Evolutionary conservation across 106 monocot species (phyloP).

Genomic region (Amphibolis antarctica): DNA sequence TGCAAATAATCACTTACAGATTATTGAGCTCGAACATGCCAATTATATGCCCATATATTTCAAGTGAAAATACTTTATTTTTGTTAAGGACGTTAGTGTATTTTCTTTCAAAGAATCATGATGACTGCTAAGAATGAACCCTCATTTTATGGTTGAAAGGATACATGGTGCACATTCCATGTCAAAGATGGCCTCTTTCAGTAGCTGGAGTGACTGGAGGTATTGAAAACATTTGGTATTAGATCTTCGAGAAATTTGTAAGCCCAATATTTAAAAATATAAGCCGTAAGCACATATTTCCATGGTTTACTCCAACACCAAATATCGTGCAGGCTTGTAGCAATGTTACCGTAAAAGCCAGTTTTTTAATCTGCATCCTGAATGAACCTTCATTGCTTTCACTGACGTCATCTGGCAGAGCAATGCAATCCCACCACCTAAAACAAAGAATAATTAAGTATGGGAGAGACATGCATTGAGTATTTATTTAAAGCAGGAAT

Average conservation of each 20-base stretch:
- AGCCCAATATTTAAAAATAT: neutral
- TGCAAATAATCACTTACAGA: slow-evolving; percentile 69
- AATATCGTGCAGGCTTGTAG: too few relatives aligned
- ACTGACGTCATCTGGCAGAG: slow-evolving; percentile 80
- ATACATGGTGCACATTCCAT: slow-evolving; percentile 79
- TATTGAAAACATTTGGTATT: neutral
- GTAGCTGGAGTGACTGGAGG: slow-evolving; percentile 78
- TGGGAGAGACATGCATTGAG: too few relatives aligned
- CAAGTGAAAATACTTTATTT: slow-evolving; percentile 79
- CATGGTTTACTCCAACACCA: neutral
- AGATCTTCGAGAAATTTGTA: neutral
- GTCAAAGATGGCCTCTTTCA: slow-evolving; percentile 91
- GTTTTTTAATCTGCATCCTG: slow-evolving; percentile 64
- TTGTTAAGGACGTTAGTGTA: slow-evolving; percentile 34
- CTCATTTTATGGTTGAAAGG: slow-evolving; percentile 28
- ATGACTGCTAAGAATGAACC: neutral
- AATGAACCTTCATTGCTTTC: slow-evolving; percentile 48
- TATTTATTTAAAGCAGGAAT: neutral
- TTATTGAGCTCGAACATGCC: slow-evolving; percentile 99
- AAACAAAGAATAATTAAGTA: slow-evolving; percentile 4
- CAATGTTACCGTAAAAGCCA: slow-evolving; percentile 50
- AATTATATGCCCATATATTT: slow-evolving; percentile 95
- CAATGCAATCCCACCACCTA: slow-evolving; percentile 99
- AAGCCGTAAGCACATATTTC: neutral
- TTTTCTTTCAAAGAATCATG: neutral